These are phyloP conservation scores for Lasiosphaeria hispida DNA, from an alignment of 495 filamentous ascomycete genomes.

Conservation along the genomic window DNA sequence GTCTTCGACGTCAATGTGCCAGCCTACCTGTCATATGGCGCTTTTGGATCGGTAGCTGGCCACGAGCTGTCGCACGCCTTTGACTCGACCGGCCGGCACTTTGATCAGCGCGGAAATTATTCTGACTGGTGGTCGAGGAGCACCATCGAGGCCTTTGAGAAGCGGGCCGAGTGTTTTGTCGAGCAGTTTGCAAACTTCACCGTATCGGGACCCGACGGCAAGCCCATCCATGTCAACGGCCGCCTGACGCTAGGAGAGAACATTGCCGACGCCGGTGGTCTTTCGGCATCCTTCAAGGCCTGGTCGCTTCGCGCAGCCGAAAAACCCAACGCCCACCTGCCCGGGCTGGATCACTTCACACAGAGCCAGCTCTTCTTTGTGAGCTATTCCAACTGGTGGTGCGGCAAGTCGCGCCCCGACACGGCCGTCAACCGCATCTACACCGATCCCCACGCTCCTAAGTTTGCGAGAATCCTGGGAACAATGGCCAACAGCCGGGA, in stretches of 20 bases:
- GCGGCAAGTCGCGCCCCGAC: slow-evolving; percentile 59
- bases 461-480: slow-evolving; percentile 58
- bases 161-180: slow-evolving; percentile 67
- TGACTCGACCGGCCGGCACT: slow-evolving; percentile 67
- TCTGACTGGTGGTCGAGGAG: slow-evolving; percentile 70
- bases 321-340: slow-evolving; percentile 51
- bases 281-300: slow-evolving; percentile 62
- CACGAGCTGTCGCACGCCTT: slow-evolving; percentile 75
- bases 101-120: slow-evolving; percentile 66
- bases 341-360: slow-evolving; percentile 62
- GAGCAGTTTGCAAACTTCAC: slow-evolving; percentile 66
- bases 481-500: slow-evolving; percentile 65
- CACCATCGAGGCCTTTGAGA: slow-evolving; percentile 60
- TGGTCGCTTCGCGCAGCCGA: slow-evolving; percentile 57
- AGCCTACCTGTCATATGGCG: slow-evolving; percentile 65
- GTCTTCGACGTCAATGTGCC: slow-evolving; percentile 62
- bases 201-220: slow-evolving; percentile 52
- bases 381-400: slow-evolving; percentile 66
- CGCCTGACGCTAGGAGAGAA: slow-evolving; percentile 69
- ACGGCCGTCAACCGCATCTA: slow-evolving; percentile 55
- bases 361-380: slow-evolving; percentile 76
- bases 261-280: slow-evolving; percentile 71
- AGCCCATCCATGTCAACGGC: slow-evolving; percentile 66
- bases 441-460: slow-evolving; percentile 64
- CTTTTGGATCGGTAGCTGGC: slow-evolving; percentile 68